Conservation (phyloP, 306 rosid genomes). For the Cicer judaicum region DNA sequence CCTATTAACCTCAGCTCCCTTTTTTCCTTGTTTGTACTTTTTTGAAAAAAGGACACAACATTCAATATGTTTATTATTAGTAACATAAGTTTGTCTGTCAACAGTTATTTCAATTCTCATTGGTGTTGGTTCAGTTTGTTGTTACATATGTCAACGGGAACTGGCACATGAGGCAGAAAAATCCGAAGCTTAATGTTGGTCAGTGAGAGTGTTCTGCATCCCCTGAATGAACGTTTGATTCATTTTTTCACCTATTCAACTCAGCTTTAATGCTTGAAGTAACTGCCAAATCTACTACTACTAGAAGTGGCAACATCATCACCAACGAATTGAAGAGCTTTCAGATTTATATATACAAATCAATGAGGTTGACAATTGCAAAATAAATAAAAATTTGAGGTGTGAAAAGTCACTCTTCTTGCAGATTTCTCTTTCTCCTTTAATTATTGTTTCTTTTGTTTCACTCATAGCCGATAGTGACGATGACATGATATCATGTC, state of each 20-base stretch:
- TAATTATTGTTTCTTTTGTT: constrained; percentile 13
- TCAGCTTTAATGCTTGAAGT: constrained; percentile 38
- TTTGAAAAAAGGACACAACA: constrained; percentile 12
- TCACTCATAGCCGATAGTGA: constrained; percentile 32
- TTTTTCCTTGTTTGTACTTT: background rate
- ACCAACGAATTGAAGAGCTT: constrained; percentile 40
- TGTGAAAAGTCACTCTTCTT: constrained; percentile 36
- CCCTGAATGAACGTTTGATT: constrained; percentile 27
- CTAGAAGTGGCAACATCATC: constrained; percentile 12
- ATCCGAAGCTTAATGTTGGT: constrained; percentile 46
- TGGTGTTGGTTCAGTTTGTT: constrained; percentile 39
- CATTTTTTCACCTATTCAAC: constrained; percentile 38
- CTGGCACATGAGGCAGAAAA: constrained; percentile 45
- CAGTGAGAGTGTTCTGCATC: constrained; percentile 45
- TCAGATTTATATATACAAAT: constrained; percentile 22
- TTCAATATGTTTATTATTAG: constrained; percentile 16
- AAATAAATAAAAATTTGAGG: constrained; percentile 49
- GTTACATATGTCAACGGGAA: constrained; percentile 48
- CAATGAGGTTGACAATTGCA: constrained; percentile 15
- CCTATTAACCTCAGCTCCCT: constrained; percentile 18
- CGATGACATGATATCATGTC: constrained; percentile 33
- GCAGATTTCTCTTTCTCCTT: constrained; percentile 35
- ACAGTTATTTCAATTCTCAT: constrained; percentile 19
- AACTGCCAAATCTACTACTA: constrained; percentile 40
- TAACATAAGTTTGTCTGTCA: constrained; percentile 26